Base-by-base conservation (phyloP, 305 asterid species). In the Fraxinus nigra region DNA sequence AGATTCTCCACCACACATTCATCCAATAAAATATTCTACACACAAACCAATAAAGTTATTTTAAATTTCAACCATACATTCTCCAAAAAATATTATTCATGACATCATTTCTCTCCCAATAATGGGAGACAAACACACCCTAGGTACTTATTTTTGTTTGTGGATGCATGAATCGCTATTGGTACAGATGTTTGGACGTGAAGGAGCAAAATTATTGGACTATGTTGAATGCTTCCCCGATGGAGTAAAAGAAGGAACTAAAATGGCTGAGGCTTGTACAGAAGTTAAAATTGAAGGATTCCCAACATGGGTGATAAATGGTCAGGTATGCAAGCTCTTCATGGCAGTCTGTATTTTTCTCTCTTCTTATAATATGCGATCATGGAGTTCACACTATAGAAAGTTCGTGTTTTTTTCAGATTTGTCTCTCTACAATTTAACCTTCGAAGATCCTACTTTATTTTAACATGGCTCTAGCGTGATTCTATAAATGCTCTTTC, bases 141-240 rank as follows among this genome's bases (percentile, higher is more conserved):
- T 24, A 24, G 1, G 0, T 61, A 63, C 72, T 63, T 24, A 63
- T 24, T 75, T 72, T 65, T 79, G 51, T 16, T 79, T 34, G 82
- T 82, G 20, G 33, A 79, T 79, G 79, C 48, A 59, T 69, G 59
- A 74, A 3, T 75, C 79, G 38, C 61, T 61, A 30, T 54, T 79
- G 79, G 13, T 81, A 69, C 87, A 93, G 99, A 89, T 92, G 88
- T 95, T 95, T 86, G 99, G 99, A 78, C 90, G 79, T 37, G 98
- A 92, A 85, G 99, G 95, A 51, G 89, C 97, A 43, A 83, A 91
- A 85, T 80, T 93, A 70, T 85, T 95, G 88, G 90, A 95, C 83
- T 93, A 93, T 80, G 88, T 93, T 72, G 97, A 95, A 88, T 95
- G 99, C 91, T 95, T 85, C 81, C 99, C 98, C 26, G 86, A 92